Base-by-base conservation (phyloP, 345 rosid genomes). In the Mercurialis annua region DNA sequence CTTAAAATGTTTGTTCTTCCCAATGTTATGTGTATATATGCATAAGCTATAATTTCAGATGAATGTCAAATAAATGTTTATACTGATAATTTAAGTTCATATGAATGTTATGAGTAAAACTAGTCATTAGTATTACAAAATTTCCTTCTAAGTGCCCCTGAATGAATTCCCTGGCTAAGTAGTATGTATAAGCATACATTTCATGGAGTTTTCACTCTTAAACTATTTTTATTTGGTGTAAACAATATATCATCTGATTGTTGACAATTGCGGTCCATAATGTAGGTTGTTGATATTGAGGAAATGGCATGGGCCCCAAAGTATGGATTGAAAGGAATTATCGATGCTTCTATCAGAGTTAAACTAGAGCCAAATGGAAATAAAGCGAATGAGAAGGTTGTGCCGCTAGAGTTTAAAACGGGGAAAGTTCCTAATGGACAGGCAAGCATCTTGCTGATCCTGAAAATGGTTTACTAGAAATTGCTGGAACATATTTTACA, bases 261-360 rank as follows among this genome's bases (percentile, higher is more conserved):
- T 2, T 36, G 44, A 40, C 8, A 54, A 70, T 24, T 17, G 31
- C 46, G 27, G 46, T 71, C 52, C 30, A 4, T 34, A 68, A 57
- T 75, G 67, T 77, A 94, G 99, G 97, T 94, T 46, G 75, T 88
- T 71, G 97, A 94, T 78, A 94, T 94, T 29, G 99, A 94, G 83
- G 99, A 94, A 85, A 87, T 91, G 97, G 82, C 92, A 49, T 91
- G 97, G 99, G 95, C 96, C 66, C 97, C 96, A 62, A 91, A 82
- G 68, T 94, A 90, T 84, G 99, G 99, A 60, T 76, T 94, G 76
- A 94, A 94, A 79, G 99, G 99, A 72, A 89, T 86, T 83, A 82
- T 94, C 50, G 99, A 94, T 84, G 99, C 94, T 79, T 91, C 97
- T 64, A 71, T 94, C 52, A 82, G 84, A 79, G 91, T 91, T 62